These are phyloP conservation scores for Pouteria glomerata DNA, from an alignment of 148 eudicot species.

Conservation along the genomic window DNA sequence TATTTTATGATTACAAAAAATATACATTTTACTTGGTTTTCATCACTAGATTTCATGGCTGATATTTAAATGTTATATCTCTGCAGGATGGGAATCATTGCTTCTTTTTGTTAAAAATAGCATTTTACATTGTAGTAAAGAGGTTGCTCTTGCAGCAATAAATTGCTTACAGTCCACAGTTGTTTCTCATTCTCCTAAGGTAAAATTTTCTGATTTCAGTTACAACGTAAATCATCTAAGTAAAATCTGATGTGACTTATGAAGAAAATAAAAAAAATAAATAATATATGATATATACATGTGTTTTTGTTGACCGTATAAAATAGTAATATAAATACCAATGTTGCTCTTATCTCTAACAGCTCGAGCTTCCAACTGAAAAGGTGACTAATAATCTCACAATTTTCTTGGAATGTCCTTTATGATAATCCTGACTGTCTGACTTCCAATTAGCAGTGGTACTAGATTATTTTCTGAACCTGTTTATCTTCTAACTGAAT, in stretches of 20 bases:
- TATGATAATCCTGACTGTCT: not conserved
- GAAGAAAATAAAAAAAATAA: too few species aligned
- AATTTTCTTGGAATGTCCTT: not conserved
- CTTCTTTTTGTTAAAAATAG: slow-evolving; percentile 65
- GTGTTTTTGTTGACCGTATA: too few species aligned
- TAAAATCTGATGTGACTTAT: too few species aligned
- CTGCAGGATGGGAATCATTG: slow-evolving; percentile 91
- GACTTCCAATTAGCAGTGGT: not conserved
- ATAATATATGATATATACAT: too few species aligned
- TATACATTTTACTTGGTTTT: too few species aligned
- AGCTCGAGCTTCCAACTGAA: too few species aligned
- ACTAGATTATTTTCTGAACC: not conserved
- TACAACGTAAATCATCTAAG: not conserved
- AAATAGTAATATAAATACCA: too few species aligned
- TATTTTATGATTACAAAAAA: not conserved
- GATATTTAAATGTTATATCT: slow-evolving; percentile 3
- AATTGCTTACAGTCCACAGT: slow-evolving; percentile 87
- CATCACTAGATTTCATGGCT: not conserved
- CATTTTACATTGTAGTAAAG: slow-evolving; percentile 80
- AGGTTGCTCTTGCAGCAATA: slow-evolving; percentile 91
- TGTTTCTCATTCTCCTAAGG: slow-evolving; percentile 85
- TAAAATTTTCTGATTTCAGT: slow-evolving; percentile 14
- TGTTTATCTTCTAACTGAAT: slow-evolving; percentile 16
- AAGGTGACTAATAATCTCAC: too few species aligned
- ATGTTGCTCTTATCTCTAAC: too few species aligned